Percentiles rank a stretch among this genome's conserved stretches.
Conservation (phyloP, 768 basidiomycete genomes). For the Strobilomyces echinocephalus region DNA sequence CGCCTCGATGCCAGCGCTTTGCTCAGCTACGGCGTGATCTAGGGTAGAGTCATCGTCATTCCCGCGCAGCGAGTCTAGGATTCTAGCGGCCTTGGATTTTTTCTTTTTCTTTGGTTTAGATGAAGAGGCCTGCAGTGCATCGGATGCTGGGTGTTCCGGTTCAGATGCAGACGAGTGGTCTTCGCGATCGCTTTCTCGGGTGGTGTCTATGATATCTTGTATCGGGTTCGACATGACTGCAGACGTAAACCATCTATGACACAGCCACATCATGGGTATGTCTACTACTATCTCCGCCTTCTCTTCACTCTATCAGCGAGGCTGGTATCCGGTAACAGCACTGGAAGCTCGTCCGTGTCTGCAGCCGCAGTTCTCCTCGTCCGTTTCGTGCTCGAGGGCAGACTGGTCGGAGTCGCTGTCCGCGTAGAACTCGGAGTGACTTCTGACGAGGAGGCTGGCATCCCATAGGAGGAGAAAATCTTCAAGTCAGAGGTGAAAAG, state of each 20-base stretch:
- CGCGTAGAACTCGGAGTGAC: conserved; percentile 20
- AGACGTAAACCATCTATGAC: background rate
- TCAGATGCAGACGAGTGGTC: conserved; percentile 29
- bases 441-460: conserved; percentile 24
- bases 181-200: conserved; percentile 33
- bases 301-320: conserved; percentile 43
- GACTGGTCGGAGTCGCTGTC: conserved; percentile 28
- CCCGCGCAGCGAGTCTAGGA: conserved; percentile 35
- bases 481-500: conserved; percentile 74
- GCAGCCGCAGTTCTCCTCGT: conserved; percentile 6
- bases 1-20: conserved; percentile 44
- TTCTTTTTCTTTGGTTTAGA: conserved; percentile 81
- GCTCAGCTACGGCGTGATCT: conserved; percentile 59
- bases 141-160: conserved; percentile 22
- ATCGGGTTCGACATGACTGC: conserved; percentile 30
- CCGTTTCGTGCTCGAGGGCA: conserved; percentile 35
- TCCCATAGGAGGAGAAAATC: conserved; percentile 58
- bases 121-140: conserved; percentile 32
- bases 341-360: conserved; percentile 9
- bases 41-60: conserved; percentile 46
- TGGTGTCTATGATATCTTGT: conserved; percentile 39
- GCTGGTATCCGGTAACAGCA: conserved; percentile 14
- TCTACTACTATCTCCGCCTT: conserved; percentile 26
- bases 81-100: conserved; percentile 66
- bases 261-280: conserved; percentile 16